Evolutionary conservation across 1,139 yeast genomes (phyloP).

Genomic region (Hyphopichia burtonii): DNA sequence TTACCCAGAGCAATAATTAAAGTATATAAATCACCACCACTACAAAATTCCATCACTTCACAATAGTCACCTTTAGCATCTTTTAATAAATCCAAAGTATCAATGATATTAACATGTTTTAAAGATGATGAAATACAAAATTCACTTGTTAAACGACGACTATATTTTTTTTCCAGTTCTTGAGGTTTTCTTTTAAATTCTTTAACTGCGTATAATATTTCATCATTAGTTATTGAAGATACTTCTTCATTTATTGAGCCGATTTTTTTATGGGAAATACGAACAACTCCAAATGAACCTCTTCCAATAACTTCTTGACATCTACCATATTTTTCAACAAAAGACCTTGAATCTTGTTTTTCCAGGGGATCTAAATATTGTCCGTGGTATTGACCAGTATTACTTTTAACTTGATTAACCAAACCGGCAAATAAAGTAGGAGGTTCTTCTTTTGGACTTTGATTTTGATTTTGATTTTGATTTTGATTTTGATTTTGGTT

Average conservation of each 20-base stretch:
- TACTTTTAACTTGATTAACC: slow-evolving; percentile 61
- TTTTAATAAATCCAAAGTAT: slow-evolving; percentile 80
- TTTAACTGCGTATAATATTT: slow-evolving; percentile 46
- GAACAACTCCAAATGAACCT: slow-evolving; percentile 49
- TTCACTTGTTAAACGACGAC: slow-evolving; percentile 44
- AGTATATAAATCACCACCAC: slow-evolving; percentile 92
- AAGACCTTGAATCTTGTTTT: slow-evolving; percentile 36
- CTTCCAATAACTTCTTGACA: slow-evolving; percentile 51
- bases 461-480: no score
- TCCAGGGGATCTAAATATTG: slow-evolving; percentile 10
- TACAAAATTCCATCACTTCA: slow-evolving; percentile 95
- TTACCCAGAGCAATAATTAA: slow-evolving; percentile 82
- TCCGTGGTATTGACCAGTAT: slow-evolving; percentile 26
- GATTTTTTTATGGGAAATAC: slow-evolving; percentile 43
- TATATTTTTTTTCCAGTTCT: slow-evolving; percentile 46
- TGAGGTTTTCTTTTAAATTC: slow-evolving; percentile 44
- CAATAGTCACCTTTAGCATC: slow-evolving; percentile 93
- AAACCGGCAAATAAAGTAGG: slow-evolving; percentile 84
- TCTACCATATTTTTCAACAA: slow-evolving; percentile 50
- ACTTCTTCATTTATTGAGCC: slow-evolving; percentile 7
- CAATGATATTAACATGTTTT: slow-evolving; percentile 60
- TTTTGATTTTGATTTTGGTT: no score
- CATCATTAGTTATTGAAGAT: slow-evolving; percentile 18
- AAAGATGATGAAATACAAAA: slow-evolving; percentile 51
- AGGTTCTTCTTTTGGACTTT: slow-evolving; percentile 29